These are phyloP conservation scores for Pilobolus umbonatus DNA, from an alignment of 192 early-diverging fungal species.

Conservation along the genomic window DNA sequence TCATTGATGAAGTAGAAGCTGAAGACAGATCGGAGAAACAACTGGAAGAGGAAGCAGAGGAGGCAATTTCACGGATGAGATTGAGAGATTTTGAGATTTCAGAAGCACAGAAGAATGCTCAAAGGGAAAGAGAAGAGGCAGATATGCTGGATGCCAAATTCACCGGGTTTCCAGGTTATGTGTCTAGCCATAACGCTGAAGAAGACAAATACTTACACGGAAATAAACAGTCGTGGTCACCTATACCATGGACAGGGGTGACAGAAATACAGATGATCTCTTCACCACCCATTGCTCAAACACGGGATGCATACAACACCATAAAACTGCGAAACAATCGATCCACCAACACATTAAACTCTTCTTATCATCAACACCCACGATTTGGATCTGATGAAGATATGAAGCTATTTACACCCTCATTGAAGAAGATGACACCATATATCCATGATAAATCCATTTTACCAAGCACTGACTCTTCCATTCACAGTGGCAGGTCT, in stretches of 20 bases:
- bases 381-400: neutral
- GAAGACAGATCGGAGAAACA: neutral
- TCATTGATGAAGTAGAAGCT: constrained; percentile 10
- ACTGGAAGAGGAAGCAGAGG: constrained; percentile 2
- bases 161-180: constrained; percentile 26
- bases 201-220: neutral
- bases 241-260: neutral
- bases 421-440: neutral
- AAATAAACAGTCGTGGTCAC: constrained; percentile 4
- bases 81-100: constrained; percentile 24
- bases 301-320: neutral
- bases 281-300: constrained; percentile 1
- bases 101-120: constrained; percentile 15
- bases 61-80: constrained; percentile 11
- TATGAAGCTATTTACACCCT: no score
- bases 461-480: neutral
- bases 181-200: no score
- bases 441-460: neutral
- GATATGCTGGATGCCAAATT: constrained; percentile 23
- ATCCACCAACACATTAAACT: neutral
- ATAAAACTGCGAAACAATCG: neutral
- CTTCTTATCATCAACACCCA: no score
- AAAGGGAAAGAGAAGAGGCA: constrained; percentile 18
- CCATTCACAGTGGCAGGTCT: neutral
- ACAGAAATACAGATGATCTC: neutral